These are phyloP conservation scores for Leccinum pachyderme DNA, from an alignment of 1,284 basidiomycete genomes.

Conservation along the genomic window DNA sequence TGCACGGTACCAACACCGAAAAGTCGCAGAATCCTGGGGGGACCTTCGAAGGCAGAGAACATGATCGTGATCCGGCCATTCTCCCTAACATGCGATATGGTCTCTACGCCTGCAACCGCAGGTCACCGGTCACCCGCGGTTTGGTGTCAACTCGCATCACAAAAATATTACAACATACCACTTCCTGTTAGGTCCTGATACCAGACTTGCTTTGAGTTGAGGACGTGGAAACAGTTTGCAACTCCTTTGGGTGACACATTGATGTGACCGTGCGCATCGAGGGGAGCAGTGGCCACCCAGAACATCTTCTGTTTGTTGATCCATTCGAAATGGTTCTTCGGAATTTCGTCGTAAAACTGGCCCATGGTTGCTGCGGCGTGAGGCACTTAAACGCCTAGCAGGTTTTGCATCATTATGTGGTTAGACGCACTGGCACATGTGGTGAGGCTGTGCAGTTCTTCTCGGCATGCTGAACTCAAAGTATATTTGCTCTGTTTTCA, in stretches of 20 bases:
- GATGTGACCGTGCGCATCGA: conserved; percentile 47
- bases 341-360: conserved; percentile 48
- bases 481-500: too few species aligned
- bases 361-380: conserved; percentile 37
- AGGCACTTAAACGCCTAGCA: too few species aligned
- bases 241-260: conserved; percentile 57
- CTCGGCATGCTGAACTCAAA: too few species aligned
- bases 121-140: too few species aligned
- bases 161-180: conserved; percentile 32
- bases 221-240: conserved; percentile 47
- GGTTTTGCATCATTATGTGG: too few species aligned
- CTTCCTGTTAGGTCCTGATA: conserved; percentile 58
- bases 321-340: conserved; percentile 45
- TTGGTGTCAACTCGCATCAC: too few species aligned
- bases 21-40: conserved; percentile 50
- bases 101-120: conserved; percentile 44
- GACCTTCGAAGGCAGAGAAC: conserved; percentile 55
- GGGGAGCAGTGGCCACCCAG: conserved; percentile 56
- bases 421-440: too few species aligned
- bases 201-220: conserved; percentile 47
- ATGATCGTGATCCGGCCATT: conserved; percentile 57
- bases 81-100: conserved; percentile 57
- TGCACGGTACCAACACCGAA: conserved; percentile 53
- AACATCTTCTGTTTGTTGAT: conserved; percentile 51
- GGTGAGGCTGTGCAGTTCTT: too few species aligned